Base-by-base conservation (phyloP, 345 rosid species). In the Linum usitatissimum region DNA sequence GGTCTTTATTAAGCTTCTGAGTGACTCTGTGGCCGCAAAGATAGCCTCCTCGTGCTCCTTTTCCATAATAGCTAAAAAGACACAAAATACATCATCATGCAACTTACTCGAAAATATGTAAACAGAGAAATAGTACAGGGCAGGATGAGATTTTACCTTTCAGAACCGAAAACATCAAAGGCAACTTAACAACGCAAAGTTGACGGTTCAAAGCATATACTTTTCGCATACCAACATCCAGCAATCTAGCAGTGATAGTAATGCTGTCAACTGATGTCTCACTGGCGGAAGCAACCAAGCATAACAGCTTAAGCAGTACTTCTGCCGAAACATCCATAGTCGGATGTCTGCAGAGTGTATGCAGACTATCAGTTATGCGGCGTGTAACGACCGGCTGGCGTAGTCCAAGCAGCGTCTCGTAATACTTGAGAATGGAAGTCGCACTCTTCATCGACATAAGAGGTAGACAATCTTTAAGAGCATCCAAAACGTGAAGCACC, bases 1-100 rank as follows among this genome's bases (percentile, higher is more conserved):
- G 54, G 78, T 70, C 62, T 66, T 60, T 70, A 93, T 84, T 65
- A 86, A 76, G 73, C 72, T 83, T 79, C 87, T 93, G 45, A 84
- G 79, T 13, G 96, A 79, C 70, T 84, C 94, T 5, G 72, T 81
- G 60, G 96, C 91, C 23, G 94, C 87, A 77, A 79, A 78, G 69
- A 90, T 77, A 48, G 99, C 91, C 80, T 90, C 99, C 76, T 93
- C 94, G n/a, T 93, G 96, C 67, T 90, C 94, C 10, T 90, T 86
- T n/a, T 81, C 86, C 75, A 90, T 12, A 75, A 87, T 80, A 78
- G 90, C 99, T 93, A 80, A 70, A 23, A 76, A 78, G 68, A 71
- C 63, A 6, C 40, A 62, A 60, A 63, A 34, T 18, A 14, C 51
- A 60, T 55, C 65, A 36, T 57, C 8, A 36, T 34, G 58, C 61